Base-by-base conservation (phyloP, 2,329 filamentous ascomycete genomes). In the Chaetomiaceae sp. region DNA sequence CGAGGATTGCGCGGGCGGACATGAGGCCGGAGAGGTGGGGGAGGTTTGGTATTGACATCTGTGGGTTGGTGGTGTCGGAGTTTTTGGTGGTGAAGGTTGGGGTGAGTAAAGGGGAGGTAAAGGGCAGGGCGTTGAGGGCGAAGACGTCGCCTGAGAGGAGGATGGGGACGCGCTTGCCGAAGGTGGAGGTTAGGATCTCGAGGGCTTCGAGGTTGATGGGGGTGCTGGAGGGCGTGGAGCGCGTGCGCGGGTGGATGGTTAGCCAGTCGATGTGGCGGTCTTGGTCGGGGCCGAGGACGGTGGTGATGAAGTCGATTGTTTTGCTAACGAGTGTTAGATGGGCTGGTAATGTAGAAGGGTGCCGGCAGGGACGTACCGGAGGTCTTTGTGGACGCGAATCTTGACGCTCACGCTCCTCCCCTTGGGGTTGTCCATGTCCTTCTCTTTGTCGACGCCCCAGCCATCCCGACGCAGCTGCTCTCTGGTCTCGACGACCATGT, bases 141-240 rank as follows among this genome's bases (percentile, higher is more conserved):
- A 86, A 87, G 19, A 87, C 79, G 61, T 88, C 85, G 15, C 85
- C 85, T n/a, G 85, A 88, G 3, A 85, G 77, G 6, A 88, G 71
- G 34, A 87, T 75, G 0, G 84, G 85, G 0, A 88, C 73, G n/a
- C 70, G 72, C 46, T 72, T 64, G 46, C 79, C 69, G 64, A 79
- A 78, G 58, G 74, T 77, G 14, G 74, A 69, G 3, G 77, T 78
- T 11, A 87, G 69, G 12, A 79, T 68, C 46, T 76, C 74, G 9
- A 88, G 79, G 0, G 84, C 80, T 37, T 82, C 81, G 34, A 82
- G 72, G 63, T 81, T 75, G 53, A 87, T 85, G 7, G 83, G 82
- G 1, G 74, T 73, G 25, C 75, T 82, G 31, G 81, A 85, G 1
- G 82, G 78, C 14, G 83, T 87, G 56, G 71, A 72, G 34, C 80